phyloP scores from a whole-genome alignment of 495 filamentous ascomycete species.

The Tuber melanosporum region DNA sequence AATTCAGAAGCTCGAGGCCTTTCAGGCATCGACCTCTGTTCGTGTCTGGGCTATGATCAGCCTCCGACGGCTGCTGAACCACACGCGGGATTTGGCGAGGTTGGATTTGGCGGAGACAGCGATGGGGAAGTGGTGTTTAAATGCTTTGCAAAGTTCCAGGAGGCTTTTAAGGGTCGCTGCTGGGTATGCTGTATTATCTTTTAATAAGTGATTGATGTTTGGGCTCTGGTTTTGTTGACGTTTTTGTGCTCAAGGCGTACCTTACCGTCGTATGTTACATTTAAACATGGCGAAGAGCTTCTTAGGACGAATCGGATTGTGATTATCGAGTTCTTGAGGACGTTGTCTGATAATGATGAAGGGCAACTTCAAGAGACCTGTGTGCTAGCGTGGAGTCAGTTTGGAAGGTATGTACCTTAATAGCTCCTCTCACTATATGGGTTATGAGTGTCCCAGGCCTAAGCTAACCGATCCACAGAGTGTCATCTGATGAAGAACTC shows the following conservation, averaged over 20 bases:
- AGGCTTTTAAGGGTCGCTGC: conserved; percentile 81
- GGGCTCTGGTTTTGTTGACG: conserved; percentile 39
- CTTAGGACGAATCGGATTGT: conserved; percentile 59
- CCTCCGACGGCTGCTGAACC: conserved; percentile 59
- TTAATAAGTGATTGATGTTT: background rate
- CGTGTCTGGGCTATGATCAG: conserved; percentile 68
- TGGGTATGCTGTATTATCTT: conserved; percentile 47
- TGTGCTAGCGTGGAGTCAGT: conserved; percentile 73
- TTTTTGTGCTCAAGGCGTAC: conserved; percentile 49
- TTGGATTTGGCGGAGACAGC: conserved; percentile 60
- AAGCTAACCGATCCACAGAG: conserved; percentile 43
- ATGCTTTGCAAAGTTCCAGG: conserved; percentile 70
- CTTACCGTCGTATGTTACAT: conserved; percentile 58
- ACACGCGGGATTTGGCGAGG: conserved; percentile 52
- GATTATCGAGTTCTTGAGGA: conserved; percentile 62
- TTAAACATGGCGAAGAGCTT: conserved; percentile 46
- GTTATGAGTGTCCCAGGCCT: conserved; percentile 9
- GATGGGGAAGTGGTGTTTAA: conserved; percentile 72
- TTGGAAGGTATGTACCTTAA: conserved; percentile 55
- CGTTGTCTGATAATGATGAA: conserved; percentile 59
- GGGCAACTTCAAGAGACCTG: conserved; percentile 69
- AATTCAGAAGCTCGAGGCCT: conserved; percentile 53
- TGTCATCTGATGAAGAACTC: conserved; percentile 67
- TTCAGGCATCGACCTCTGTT: conserved; percentile 55
- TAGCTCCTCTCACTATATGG: conserved; percentile 28